These are phyloP conservation scores for Eudorina sp. DNA, from an alignment of 139 green algal genomes.

Conservation along the genomic window DNA sequence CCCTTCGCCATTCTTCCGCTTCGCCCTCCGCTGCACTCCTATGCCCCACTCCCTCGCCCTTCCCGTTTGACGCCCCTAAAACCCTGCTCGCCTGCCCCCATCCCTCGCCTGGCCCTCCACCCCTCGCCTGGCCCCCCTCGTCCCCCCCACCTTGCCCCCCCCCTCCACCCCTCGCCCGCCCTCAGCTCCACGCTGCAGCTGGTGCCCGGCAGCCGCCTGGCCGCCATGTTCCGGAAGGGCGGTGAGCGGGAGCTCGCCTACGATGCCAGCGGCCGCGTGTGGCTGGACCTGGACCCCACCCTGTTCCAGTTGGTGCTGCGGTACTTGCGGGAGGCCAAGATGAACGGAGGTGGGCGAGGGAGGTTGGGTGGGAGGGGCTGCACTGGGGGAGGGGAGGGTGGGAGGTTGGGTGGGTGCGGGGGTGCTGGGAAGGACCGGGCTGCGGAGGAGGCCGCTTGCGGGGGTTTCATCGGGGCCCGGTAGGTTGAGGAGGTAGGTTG, in stretches of 20 bases:
- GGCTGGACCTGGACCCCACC: constrained; percentile 43
- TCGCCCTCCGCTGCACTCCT: too few species aligned
- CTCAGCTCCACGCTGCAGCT: constrained; percentile 44
- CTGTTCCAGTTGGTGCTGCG: constrained; percentile 46
- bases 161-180: background rate
- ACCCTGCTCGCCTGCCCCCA: too few species aligned
- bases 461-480: too few species aligned
- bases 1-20: too few species aligned
- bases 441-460: too few species aligned
- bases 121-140: background rate
- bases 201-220: constrained; percentile 45
- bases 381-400: too few species aligned
- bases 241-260: background rate
- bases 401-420: background rate
- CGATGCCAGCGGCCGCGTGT: constrained; percentile 32
- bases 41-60: background rate
- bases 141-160: background rate
- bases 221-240: constrained; percentile 26
- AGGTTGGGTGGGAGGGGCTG: background rate
- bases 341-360: background rate
- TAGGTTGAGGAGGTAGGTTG: too few species aligned
- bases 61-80: too few species aligned
- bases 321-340: constrained; percentile 44
- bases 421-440: too few species aligned
- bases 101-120: background rate